phyloP scores from a whole-genome alignment of 345 rosid genomes.

The Brassica incana region DNA sequence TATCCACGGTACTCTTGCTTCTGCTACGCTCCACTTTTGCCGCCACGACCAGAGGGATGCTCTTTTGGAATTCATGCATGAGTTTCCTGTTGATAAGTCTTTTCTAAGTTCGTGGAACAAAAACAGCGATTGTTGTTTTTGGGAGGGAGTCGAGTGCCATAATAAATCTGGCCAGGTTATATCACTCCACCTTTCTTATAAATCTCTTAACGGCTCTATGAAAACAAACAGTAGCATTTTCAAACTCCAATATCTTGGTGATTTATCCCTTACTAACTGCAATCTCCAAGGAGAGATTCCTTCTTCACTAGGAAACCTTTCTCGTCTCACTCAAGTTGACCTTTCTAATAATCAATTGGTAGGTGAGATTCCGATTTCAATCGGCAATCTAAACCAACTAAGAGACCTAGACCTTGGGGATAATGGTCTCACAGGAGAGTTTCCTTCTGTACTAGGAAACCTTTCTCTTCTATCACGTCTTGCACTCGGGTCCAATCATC shows the following conservation, averaged over 20 bases:
- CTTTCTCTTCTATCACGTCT: neutral
- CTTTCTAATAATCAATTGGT: too few relatives aligned
- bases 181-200: neutral
- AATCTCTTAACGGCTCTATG: neutral
- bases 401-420: neutral
- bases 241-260: neutral
- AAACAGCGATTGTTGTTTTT: conserved; percentile 11
- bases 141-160: conserved; percentile 5
- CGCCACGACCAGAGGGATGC: conserved; percentile 22
- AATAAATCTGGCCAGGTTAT: conserved; percentile 16
- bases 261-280: neutral
- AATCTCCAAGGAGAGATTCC: conserved; percentile 7
- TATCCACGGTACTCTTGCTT: neutral
- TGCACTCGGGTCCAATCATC: neutral
- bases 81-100: neutral
- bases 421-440: neutral
- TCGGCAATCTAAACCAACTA: neutral
- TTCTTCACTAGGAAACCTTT: conserved; percentile 21
- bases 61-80: neutral
- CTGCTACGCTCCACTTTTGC: neutral
- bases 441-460: neutral
- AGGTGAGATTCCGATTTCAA: too few relatives aligned
- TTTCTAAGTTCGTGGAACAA: conserved; percentile 3
- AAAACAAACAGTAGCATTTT: conserved; percentile 11
- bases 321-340: neutral